phyloP scores from a whole-genome alignment of 768 basidiomycete genomes.

The Leccinum aurantiacum region DNA sequence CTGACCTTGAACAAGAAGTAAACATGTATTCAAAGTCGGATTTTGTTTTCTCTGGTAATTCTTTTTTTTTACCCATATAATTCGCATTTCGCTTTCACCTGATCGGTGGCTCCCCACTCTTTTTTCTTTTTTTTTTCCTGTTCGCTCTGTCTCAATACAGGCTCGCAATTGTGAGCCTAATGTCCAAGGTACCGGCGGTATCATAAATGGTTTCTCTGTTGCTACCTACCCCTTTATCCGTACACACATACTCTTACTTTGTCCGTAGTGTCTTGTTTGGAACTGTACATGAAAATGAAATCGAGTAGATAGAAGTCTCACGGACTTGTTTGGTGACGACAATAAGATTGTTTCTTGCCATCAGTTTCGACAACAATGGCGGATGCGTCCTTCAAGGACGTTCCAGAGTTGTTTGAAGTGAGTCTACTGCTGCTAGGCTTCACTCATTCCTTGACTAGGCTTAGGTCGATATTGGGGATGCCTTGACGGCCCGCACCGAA shows the following conservation, averaged over 20 bases:
- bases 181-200: background rate
- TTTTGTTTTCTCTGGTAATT: background rate
- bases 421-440: conserved; percentile 15
- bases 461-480: conserved; percentile 88
- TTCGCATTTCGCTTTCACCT: background rate
- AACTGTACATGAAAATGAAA: conserved; percentile 15
- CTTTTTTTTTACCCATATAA: conserved; percentile 18
- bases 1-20: conserved; percentile 59
- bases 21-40: background rate
- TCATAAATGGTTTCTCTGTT: conserved; percentile 1
- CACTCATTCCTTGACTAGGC: conserved; percentile 3
- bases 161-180: conserved; percentile 8
- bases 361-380: conserved; percentile 40
- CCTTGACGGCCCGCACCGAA: conserved; percentile 87
- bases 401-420: conserved; percentile 97
- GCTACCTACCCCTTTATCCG: conserved; percentile 15
- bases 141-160: conserved; percentile 1
- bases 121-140: background rate
- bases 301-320: conserved; percentile 8
- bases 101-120: conserved; percentile 17
- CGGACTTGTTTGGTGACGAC: conserved; percentile 25
- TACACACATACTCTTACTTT: conserved; percentile 6
- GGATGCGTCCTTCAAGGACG: conserved; percentile 84
- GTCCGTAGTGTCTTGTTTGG: conserved; percentile 14
- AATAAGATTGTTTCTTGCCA: conserved; percentile 4